These are phyloP conservation scores for Rostrohypoxylon terebratum DNA, from an alignment of 495 filamentous ascomycete species.

Conservation along the genomic window DNA sequence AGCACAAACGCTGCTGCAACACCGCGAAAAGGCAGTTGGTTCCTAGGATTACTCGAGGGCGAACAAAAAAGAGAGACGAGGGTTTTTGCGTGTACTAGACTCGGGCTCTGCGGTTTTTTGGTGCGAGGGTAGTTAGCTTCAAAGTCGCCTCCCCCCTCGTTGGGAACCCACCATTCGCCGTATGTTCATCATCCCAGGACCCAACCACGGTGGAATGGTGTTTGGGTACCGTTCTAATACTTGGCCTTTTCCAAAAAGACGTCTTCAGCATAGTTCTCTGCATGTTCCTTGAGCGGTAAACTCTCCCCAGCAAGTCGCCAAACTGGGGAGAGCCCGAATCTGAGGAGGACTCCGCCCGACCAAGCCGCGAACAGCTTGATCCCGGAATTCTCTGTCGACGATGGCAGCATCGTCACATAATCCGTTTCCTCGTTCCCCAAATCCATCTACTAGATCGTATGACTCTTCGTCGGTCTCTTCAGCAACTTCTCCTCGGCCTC, in stretches of 20 bases:
- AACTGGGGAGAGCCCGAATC: slow-evolving; percentile 52
- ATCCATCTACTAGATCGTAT: slow-evolving; percentile 64
- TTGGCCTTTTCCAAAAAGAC: slow-evolving; percentile 40
- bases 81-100: slow-evolving; percentile 27
- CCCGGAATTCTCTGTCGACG: slow-evolving; percentile 48
- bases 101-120: slow-evolving; percentile 37
- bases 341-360: slow-evolving; percentile 53
- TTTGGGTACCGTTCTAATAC: slow-evolving; percentile 37
- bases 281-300: slow-evolving; percentile 60
- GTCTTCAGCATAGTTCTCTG: slow-evolving; percentile 50
- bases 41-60: slow-evolving; percentile 28
- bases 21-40: slow-evolving; percentile 34
- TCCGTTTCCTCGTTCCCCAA: slow-evolving; percentile 65
- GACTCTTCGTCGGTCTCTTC: slow-evolving; percentile 68
- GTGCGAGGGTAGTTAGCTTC: slow-evolving; percentile 41
- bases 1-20: slow-evolving; percentile 48
- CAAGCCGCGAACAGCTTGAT: slow-evolving; percentile 48
- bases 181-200: slow-evolving; percentile 43
- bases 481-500: slow-evolving; percentile 64
- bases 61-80: slow-evolving; percentile 15
- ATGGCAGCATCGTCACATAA: slow-evolving; percentile 68
- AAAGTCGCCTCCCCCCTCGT: slow-evolving; percentile 20
- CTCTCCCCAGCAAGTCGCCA: slow-evolving; percentile 53
- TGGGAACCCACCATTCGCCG: slow-evolving; percentile 32
- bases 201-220: slow-evolving; percentile 41